Conservation (phyloP, 306 rosid genomes). For the Cicer arietinum region DNA sequence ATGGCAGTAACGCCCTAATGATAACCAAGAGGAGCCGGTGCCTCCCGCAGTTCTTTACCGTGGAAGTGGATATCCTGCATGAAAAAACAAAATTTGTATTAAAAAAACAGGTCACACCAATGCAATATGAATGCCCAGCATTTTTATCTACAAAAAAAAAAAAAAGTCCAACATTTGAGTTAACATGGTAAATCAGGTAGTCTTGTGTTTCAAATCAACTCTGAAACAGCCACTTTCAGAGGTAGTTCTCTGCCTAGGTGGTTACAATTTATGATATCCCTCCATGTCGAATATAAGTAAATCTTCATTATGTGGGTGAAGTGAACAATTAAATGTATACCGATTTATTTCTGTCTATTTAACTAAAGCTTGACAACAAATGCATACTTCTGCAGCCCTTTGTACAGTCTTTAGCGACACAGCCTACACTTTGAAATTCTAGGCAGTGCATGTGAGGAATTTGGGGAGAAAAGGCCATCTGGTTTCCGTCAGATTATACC, state of each 20-base stretch:
- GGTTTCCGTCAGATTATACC: conserved; percentile 7
- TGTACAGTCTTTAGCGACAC: conserved; percentile 6
- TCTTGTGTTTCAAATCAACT: conserved; percentile 10
- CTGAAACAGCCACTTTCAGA: not conserved
- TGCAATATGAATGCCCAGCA: conserved; percentile 22
- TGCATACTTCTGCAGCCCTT: not conserved
- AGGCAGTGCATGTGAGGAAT: conserved; percentile 11
- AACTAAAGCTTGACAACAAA: not conserved
- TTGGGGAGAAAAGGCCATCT: conserved; percentile 17
- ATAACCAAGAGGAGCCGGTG: conserved; percentile 80
- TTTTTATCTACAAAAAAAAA: not conserved
- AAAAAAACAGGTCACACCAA: not conserved
- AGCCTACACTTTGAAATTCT: not conserved
- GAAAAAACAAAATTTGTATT: not conserved
- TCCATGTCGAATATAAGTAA: not conserved
- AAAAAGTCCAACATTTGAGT: not conserved
- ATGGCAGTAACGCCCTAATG: conserved; percentile 46
- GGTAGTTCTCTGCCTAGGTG: too few relatives aligned
- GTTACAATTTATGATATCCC: conserved; percentile 4
- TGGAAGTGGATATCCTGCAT: conserved; percentile 76
- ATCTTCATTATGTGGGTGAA: conserved; percentile 23
- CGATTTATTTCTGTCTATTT: conserved; percentile 8
- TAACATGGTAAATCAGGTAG: conserved; percentile 7
- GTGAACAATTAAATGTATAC: conserved; percentile 11
- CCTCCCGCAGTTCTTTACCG: conserved; percentile 70